Evolutionary conservation across 331 rosid species (phyloP).

Genomic region (Quercus tomentella): DNA sequence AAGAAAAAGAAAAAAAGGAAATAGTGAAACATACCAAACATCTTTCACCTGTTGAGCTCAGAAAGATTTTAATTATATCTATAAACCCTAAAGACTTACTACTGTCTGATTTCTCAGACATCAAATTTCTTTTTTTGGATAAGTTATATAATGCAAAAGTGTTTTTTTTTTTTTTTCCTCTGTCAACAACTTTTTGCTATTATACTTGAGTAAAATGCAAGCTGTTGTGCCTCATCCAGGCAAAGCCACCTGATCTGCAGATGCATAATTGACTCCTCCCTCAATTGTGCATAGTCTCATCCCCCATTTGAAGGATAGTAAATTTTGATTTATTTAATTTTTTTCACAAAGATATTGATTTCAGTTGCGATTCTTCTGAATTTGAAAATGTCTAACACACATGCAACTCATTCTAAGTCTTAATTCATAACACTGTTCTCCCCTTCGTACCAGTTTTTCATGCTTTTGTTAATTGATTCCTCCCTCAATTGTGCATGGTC

Average conservation of each 20-base stretch:
- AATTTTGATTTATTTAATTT: not conserved
- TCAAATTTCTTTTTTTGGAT: not conserved
- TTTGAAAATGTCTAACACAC: not conserved
- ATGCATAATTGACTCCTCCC: not conserved
- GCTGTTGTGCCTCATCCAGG: not conserved
- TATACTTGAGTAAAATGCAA: not conserved
- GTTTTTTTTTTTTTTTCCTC: not conserved
- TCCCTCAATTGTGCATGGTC: too few species aligned
- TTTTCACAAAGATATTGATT: not conserved
- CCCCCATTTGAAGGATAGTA: not conserved
- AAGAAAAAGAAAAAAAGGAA: not conserved
- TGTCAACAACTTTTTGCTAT: not conserved
- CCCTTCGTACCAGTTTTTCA: not conserved
- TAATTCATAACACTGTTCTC: not conserved
- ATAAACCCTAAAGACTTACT: not conserved
- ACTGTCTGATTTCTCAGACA: not conserved
- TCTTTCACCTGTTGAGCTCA: not conserved
- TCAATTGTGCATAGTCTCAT: not conserved
- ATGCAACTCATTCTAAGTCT: not conserved
- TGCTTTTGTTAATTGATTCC: not conserved
- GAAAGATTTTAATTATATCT: not conserved
- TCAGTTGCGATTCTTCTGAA: not conserved
- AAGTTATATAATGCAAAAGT: not conserved
- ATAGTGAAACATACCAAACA: not conserved
- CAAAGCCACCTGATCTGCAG: not conserved